Evolutionary conservation across 331 rosid genomes (phyloP).

Genomic region (Malus hybrid): DNA sequence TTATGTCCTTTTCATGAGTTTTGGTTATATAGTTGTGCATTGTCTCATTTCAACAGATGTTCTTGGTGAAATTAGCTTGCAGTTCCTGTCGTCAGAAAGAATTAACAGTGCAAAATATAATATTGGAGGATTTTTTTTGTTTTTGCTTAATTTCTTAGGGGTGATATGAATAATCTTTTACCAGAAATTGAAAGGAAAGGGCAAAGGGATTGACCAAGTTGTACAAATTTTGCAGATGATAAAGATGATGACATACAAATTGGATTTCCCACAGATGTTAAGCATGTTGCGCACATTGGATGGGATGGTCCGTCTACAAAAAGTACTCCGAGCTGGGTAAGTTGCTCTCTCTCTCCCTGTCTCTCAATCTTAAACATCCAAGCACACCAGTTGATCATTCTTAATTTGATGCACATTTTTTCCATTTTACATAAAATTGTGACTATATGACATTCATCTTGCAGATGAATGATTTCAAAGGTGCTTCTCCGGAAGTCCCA

Average conservation of each 20-base stretch:
- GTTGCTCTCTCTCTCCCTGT: neutral
- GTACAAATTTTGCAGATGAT: constrained; percentile 45
- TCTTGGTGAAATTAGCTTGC: too few species aligned
- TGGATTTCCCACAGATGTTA: constrained; percentile 91
- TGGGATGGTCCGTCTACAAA: constrained; percentile 55
- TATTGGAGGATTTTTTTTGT: neutral
- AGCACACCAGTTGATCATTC: too few species aligned
- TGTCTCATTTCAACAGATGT: too few species aligned
- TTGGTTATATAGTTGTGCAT: too few species aligned
- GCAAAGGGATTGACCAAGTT: neutral
- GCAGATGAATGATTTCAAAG: constrained; percentile 65
- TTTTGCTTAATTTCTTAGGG: neutral
- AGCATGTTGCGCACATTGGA: constrained; percentile 93
- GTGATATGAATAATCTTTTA: neutral
- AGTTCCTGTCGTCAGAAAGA: neutral
- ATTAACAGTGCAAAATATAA: neutral
- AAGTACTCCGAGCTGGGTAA: constrained; percentile 70
- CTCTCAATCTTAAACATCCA: neutral
- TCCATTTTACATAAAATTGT: neutral
- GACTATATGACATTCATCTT: neutral
- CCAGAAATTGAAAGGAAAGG: neutral
- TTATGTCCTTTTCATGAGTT: too few species aligned
- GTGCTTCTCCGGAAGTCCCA: constrained; percentile 19
- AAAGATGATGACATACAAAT: constrained; percentile 66
- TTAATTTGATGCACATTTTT: neutral